These are phyloP conservation scores for Cystobasidium pallidum DNA, from an alignment of 1,284 basidiomycete species.

Conservation along the genomic window DNA sequence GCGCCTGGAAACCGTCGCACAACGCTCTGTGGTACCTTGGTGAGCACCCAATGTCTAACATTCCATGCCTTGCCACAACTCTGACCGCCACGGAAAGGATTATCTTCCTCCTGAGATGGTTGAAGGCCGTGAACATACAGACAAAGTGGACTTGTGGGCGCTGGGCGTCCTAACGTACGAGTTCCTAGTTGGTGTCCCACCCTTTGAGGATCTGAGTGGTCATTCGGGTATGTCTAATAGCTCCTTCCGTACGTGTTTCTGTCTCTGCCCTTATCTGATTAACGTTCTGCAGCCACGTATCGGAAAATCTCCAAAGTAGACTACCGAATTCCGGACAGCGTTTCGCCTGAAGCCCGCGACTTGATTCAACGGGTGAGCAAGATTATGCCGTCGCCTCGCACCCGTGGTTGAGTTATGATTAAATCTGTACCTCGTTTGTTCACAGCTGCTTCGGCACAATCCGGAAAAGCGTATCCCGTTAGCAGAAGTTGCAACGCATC, in stretches of 20 bases:
- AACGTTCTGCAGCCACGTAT: conserved; percentile 71
- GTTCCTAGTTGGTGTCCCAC: conserved; percentile 87
- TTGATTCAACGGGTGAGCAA: conserved; percentile 66
- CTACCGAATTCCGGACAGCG: conserved; percentile 70
- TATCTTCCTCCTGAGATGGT: conserved; percentile 99
- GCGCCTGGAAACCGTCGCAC: conserved; percentile 77
- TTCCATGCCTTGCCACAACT: conserved; percentile 20
- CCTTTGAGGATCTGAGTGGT: conserved; percentile 86
- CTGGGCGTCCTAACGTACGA: conserved; percentile 95
- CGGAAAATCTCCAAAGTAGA: conserved; percentile 80
- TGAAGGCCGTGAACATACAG: conserved; percentile 80
- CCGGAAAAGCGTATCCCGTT: conserved; percentile 82
- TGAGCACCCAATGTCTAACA: background rate
- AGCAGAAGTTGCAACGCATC: conserved; percentile 77
- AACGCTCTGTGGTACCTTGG: conserved; percentile 43
- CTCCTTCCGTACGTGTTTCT: background rate
- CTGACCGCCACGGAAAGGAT: conserved; percentile 73
- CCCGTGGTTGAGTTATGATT: too few relatives aligned
- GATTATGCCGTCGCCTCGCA: too few relatives aligned
- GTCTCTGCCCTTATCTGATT: background rate
- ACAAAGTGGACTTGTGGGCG: conserved; percentile 95
- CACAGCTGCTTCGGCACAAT: conserved; percentile 83
- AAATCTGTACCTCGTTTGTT: too few relatives aligned
- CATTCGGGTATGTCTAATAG: conserved; percentile 70
- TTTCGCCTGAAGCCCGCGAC: conserved; percentile 70